These are phyloP conservation scores for Tillandsia fasciculata DNA, from an alignment of 176 grass and related monocot genomes.

Conservation along the genomic window DNA sequence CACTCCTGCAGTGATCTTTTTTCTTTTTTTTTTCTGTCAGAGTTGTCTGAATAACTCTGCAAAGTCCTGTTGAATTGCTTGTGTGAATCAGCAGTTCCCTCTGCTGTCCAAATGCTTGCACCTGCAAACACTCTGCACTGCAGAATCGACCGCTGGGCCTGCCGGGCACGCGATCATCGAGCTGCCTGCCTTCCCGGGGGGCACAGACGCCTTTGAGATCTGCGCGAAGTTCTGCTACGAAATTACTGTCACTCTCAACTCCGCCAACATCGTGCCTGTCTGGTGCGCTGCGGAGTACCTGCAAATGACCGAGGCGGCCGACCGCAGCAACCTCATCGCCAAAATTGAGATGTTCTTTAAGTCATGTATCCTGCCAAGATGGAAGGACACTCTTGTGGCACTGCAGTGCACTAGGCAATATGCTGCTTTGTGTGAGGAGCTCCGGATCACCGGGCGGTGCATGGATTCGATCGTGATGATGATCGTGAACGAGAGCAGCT, in stretches of 20 bases:
- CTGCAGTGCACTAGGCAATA: constrained; percentile 58
- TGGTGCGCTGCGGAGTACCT: constrained; percentile 77
- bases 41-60: background rate
- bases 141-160: background rate
- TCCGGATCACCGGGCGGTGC: constrained; percentile 65
- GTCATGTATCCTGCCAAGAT: constrained; percentile 81
- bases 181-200: constrained; percentile 55
- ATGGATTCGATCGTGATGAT: constrained; percentile 55
- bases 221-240: constrained; percentile 97
- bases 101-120: constrained; percentile 81
- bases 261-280: constrained; percentile 63
- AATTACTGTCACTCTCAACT: constrained; percentile 76
- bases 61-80: background rate
- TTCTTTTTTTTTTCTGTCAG: background rate
- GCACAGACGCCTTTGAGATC: constrained; percentile 67
- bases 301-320: constrained; percentile 75
- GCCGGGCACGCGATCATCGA: constrained; percentile 26
- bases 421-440: constrained; percentile 48
- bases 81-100: constrained; percentile 48
- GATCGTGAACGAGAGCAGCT: constrained; percentile 22
- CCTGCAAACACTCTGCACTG: constrained; percentile 66
- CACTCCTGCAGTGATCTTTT: background rate
- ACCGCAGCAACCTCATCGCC: constrained; percentile 60
- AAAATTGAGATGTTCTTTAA: constrained; percentile 83
- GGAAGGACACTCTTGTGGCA: constrained; percentile 75